Base-by-base conservation (phyloP, 2,329 filamentous ascomycete genomes). In the Hypoxylon sp. region DNA sequence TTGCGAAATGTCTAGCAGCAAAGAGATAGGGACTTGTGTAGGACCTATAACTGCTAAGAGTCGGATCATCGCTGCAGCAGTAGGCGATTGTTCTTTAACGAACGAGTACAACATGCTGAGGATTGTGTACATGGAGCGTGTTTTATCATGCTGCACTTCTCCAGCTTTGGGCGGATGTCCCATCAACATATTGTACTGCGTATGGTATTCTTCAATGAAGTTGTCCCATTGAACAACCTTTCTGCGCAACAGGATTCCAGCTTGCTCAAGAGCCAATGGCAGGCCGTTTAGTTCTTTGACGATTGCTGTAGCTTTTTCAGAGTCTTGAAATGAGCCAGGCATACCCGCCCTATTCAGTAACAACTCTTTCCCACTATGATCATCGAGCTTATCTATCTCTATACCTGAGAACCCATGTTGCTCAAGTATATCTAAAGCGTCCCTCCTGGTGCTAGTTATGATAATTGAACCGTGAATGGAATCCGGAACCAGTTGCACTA, bases 341-440 rank as follows among this genome's bases (percentile, higher is more conserved):
- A 56, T 45, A 6, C 53, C 53, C 1, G 43, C 43, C 29, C 21
- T 57, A 3, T 12, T 19, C 23, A 57, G 39, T 11, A 57, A 12
- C 19, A 57, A 39, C 8, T 46, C 27, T 56, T 46, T 48, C 16
- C 53, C 30, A 32, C 53, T 57, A 16, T 16, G 16, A n/a, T 48
- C 25, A 27, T 57, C 43, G 16, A 57, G 43, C 9, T 43, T 48
- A 30, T 57, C 53, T 29, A 57, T 47, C 39, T 57, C 41, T 16
- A 57, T 57, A 39, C 41, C 27, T 27, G 19, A 37, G 30, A 57
- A 57, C 16, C 43, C 53, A 32, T 57, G 29, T 2, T 9, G 19
- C 12, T 21, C 29, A 16, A 57, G 30, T 29, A 57, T 27, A 57
- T 56, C 41, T 9, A 19, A 23, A 27, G 53, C 27, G 11, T 37